Conservation (phyloP, 257 asterid genomes). For the Gentiana macrophylla region DNA sequence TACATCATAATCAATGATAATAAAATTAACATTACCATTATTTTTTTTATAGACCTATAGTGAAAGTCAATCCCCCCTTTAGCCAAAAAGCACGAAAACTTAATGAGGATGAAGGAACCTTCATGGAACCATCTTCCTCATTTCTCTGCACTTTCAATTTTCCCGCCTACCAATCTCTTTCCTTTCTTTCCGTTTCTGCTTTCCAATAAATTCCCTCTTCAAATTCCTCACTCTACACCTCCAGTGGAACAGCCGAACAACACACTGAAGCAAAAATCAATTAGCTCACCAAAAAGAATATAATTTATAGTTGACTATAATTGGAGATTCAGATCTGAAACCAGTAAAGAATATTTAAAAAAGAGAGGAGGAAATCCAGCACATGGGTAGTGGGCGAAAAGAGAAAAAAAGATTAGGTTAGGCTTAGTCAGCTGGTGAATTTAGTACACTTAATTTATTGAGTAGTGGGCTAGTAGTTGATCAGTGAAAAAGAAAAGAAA, state of each 20-base stretch:
- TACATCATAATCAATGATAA: too few species aligned
- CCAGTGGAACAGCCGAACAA: background rate
- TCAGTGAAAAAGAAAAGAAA: too few species aligned
- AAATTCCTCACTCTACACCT: constrained; percentile 24
- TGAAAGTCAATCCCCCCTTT: too few species aligned
- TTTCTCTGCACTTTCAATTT: constrained; percentile 62
- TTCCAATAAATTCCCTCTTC: constrained; percentile 14
- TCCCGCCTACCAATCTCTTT: constrained; percentile 40
- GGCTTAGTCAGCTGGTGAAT: constrained; percentile 1
- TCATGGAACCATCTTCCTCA: too few species aligned
- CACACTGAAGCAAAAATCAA: background rate
- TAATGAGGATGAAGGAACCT: too few species aligned
- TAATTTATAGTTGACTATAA: constrained; percentile 9
- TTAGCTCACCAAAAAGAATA: constrained; percentile 3
- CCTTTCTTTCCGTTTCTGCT: constrained; percentile 8
- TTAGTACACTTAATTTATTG: background rate
- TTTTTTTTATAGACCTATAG: too few species aligned
- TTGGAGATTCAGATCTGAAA: constrained; percentile 46
- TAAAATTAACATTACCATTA: too few species aligned
- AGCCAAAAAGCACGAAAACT: too few species aligned
- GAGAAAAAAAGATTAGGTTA: constrained; percentile 1
- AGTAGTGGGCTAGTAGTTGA: background rate
- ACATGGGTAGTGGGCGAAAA: background rate
- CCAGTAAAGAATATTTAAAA: background rate
- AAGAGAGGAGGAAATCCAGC: background rate